Percentiles rank a stretch among this genome's conserved stretches.
These are phyloP conservation scores for Malus hybrid DNA, from an alignment of 331 rosid genomes.

Conservation along the genomic window DNA sequence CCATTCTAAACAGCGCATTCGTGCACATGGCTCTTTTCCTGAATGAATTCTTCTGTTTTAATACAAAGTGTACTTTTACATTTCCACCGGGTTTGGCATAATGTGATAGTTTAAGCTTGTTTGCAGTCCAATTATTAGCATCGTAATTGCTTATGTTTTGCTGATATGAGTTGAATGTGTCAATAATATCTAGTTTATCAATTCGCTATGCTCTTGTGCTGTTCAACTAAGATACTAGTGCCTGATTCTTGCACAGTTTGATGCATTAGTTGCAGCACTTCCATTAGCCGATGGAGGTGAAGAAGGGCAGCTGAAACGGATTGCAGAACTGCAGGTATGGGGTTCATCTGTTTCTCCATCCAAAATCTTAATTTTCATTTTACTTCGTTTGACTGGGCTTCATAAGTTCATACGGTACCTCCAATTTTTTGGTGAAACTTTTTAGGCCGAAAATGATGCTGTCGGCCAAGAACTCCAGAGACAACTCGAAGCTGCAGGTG, in stretches of 20 bases:
- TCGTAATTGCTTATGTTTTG: background rate
- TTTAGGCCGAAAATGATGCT: slow-evolving; percentile 77
- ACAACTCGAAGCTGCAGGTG: slow-evolving; percentile 96
- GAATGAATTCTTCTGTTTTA: too few species aligned
- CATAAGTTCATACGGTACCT: too few species aligned
- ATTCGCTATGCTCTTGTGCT: background rate
- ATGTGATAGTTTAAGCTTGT: background rate
- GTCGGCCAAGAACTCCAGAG: slow-evolving; percentile 84
- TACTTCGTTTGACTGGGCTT: background rate
- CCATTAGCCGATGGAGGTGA: slow-evolving; percentile 72
- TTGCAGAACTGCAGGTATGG: slow-evolving; percentile 72
- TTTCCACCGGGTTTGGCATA: background rate
- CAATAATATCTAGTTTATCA: background rate
- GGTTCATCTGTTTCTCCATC: background rate
- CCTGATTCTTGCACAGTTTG: slow-evolving; percentile 50
- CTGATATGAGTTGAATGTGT: background rate
- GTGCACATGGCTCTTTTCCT: too few species aligned
- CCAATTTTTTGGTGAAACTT: background rate
- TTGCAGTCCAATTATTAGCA: background rate
- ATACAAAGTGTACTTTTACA: background rate
- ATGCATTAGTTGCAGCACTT: slow-evolving; percentile 70
- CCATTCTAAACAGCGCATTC: background rate
- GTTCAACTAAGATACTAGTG: background rate
- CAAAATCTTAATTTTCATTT: background rate
- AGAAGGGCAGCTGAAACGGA: slow-evolving; percentile 70